phyloP scores from a whole-genome alignment of 352 stramenopile genomes.

The Globisporangium barbulae region DNA sequence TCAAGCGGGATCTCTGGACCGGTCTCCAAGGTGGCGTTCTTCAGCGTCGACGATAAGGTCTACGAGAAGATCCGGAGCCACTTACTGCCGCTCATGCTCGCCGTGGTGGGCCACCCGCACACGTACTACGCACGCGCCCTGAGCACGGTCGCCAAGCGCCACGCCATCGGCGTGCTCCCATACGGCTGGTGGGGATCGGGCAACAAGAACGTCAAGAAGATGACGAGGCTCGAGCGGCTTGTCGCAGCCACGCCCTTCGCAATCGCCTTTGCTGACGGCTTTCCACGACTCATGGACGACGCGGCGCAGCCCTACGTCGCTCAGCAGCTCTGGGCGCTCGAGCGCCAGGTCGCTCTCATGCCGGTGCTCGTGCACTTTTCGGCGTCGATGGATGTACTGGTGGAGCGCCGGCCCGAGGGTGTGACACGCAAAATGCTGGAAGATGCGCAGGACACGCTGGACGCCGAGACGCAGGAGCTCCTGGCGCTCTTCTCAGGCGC shows the following conservation, averaged over 20 bases:
- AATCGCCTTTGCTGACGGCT: conserved; percentile 41
- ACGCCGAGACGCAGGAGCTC: conserved; percentile 25
- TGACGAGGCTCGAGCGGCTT: conserved; percentile 18
- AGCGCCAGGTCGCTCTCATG: conserved; percentile 24
- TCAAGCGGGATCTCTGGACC: background rate
- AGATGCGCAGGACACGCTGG: conserved; percentile 41
- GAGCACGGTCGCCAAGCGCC: conserved; percentile 9
- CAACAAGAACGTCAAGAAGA: background rate
- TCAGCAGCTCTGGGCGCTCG: conserved; percentile 45
- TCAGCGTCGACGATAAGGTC: conserved; percentile 11
- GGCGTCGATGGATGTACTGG: conserved; percentile 37
- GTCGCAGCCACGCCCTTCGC: conserved; percentile 21
- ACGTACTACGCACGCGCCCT: conserved; percentile 41
- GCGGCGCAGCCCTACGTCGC: conserved; percentile 36
- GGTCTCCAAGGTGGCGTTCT: conserved; percentile 14
- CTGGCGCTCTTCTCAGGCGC: conserved; percentile 22
- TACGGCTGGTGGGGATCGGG: background rate
- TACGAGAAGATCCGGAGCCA: conserved; percentile 9
- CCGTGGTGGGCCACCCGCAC: conserved; percentile 36
- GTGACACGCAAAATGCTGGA: conserved; percentile 35
- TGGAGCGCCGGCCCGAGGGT: conserved; percentile 27
- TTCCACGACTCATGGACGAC: conserved; percentile 19
- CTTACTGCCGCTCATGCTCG: conserved; percentile 30
- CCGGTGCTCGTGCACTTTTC: conserved; percentile 34
- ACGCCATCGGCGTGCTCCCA: background rate